Conservation (phyloP, 1,139 yeast species). For the Yamadazyma trypodendri region DNA sequence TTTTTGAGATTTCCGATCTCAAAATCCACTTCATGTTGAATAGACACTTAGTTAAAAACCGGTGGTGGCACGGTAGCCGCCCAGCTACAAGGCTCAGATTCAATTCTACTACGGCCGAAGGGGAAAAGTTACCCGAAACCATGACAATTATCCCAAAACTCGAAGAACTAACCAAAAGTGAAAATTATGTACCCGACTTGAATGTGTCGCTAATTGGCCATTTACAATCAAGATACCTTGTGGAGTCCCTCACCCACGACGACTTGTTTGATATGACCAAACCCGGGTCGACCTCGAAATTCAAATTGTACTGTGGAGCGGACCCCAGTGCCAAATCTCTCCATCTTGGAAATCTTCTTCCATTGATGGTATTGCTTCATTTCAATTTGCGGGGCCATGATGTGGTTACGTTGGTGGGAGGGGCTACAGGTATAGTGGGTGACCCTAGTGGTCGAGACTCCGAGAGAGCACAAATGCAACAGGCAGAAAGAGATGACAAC, state of each 20-base stretch:
- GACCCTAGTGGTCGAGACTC: constrained; percentile 92
- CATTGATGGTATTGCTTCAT: constrained; percentile 80
- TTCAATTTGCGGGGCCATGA: constrained; percentile 82
- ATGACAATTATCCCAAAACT: constrained; percentile 39
- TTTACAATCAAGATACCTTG: constrained; percentile 44
- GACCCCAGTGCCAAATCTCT: constrained; percentile 92
- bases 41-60: neutral
- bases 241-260: constrained; percentile 50
- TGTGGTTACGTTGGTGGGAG: constrained; percentile 83
- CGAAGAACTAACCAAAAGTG: constrained; percentile 23
- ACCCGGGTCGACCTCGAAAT: constrained; percentile 27
- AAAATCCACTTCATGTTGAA: neutral
- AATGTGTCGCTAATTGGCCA: constrained; percentile 43
- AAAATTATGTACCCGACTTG: constrained; percentile 30
- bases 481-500: constrained; percentile 53
- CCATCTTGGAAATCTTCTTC: constrained; percentile 88
- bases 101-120: constrained; percentile 5
- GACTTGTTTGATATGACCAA: constrained; percentile 40
- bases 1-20: neutral
- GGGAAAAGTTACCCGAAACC: constrained; percentile 14
- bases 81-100: constrained; percentile 1
- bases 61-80: neutral
- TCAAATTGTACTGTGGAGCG: constrained; percentile 87
- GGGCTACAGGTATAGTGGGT: constrained; percentile 97
- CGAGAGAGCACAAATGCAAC: constrained; percentile 63